These are phyloP conservation scores for Rubia yunnanensis DNA, from an alignment of 257 asterid genomes.

Conservation along the genomic window DNA sequence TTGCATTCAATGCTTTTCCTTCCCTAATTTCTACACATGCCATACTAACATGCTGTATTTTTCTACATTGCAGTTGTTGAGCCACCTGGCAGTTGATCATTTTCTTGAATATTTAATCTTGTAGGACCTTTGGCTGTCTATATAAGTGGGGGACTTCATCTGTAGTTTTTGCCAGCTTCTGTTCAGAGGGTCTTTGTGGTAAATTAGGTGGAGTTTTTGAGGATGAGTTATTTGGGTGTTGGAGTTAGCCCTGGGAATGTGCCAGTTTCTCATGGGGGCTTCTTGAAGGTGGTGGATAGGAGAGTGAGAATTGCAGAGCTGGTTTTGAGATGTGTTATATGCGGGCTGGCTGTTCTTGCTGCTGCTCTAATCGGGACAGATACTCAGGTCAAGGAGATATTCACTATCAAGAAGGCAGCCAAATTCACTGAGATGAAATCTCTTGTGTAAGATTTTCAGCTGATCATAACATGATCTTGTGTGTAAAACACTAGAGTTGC, in stretches of 20 bases:
- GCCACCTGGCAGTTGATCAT: slow-evolving; percentile 10
- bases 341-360: slow-evolving; percentile 55
- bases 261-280: slow-evolving; percentile 69
- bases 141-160: slow-evolving; percentile 29
- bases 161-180: neutral
- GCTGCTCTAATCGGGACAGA: slow-evolving; percentile 74
- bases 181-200: neutral
- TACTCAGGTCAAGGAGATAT: slow-evolving; percentile 71
- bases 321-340: slow-evolving; percentile 57
- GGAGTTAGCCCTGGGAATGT: slow-evolving; percentile 98
- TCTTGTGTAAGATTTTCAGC: slow-evolving; percentile 52
- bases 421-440: slow-evolving; percentile 91
- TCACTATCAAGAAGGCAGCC: slow-evolving; percentile 72
- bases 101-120: neutral
- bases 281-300: slow-evolving; percentile 60
- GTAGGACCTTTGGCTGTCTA: slow-evolving; percentile 16
- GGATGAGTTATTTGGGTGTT: slow-evolving; percentile 74
- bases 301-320: slow-evolving; percentile 65
- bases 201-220: neutral
- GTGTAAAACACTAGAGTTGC: too few species aligned
- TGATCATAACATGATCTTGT: neutral
- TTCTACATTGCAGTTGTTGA: neutral
- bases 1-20: slow-evolving; percentile 27
- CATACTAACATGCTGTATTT: neutral
- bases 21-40: slow-evolving; percentile 16